A percentile compares a stretch with the other conserved stretches of the same genome.
These are phyloP conservation scores for Asterochloris sp. DNA, from an alignment of 139 green algal species.

Conservation along the genomic window DNA sequence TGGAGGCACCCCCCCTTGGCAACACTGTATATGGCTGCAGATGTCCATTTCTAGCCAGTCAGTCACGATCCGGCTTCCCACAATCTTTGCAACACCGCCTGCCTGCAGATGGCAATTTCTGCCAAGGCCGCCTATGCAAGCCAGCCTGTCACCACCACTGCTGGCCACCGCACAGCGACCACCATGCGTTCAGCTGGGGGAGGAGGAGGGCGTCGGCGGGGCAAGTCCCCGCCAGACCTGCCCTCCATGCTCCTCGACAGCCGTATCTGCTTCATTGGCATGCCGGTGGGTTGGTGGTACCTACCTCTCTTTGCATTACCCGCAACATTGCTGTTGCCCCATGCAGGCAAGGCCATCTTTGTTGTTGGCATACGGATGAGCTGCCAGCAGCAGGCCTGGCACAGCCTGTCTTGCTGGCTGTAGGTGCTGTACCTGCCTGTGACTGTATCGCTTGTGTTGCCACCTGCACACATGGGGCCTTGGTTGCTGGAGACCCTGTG, in stretches of 20 bases:
- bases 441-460: too few relatives aligned
- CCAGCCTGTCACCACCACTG: too few relatives aligned
- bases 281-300: constrained; percentile 55
- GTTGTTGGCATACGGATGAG: not conserved
- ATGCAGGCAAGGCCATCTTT: not conserved
- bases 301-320: not conserved
- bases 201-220: not conserved
- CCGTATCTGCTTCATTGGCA: constrained; percentile 86
- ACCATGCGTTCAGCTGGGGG: too few relatives aligned
- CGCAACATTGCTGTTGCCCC: not conserved
- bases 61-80: too few relatives aligned
- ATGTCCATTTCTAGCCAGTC: not conserved
- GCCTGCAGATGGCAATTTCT: too few relatives aligned
- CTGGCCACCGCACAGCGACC: too few relatives aligned
- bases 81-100: too few relatives aligned
- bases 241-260: constrained; percentile 83
- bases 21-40: not conserved
- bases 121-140: too few relatives aligned
- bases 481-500: too few relatives aligned
- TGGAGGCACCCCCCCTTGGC: too few relatives aligned
- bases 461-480: too few relatives aligned
- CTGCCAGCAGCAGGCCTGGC: not conserved
- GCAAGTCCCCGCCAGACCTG: constrained; percentile 71
- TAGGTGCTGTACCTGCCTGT: not conserved
- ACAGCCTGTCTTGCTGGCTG: not conserved